Evolutionary conservation across 192 early-diverging fungal genomes (phyloP).

Genomic region (Linderina pennispora): DNA sequence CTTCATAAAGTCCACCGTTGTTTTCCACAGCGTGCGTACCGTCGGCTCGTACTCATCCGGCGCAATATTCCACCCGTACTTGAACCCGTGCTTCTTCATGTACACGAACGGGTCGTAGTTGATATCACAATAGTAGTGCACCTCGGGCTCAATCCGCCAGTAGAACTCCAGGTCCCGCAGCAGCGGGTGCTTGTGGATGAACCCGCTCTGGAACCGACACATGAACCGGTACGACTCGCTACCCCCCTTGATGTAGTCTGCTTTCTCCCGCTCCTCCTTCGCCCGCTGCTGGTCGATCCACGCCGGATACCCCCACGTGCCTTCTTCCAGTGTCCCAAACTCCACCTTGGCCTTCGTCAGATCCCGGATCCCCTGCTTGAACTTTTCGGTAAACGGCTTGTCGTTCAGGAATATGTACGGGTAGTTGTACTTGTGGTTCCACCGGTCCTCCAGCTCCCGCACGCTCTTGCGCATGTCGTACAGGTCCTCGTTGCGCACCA

Average conservation of each 20-base stretch:
- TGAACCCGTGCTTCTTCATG: conserved; percentile 3
- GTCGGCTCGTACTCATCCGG: conserved; percentile 2
- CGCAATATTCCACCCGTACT: conserved; percentile 5
- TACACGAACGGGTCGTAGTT: conserved; percentile 5
- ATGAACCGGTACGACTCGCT: conserved; percentile 1
- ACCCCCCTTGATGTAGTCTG: conserved; percentile 19
- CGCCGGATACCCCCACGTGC: background rate
- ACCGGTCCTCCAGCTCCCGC: conserved; percentile 46
- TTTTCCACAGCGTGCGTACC: conserved; percentile 3
- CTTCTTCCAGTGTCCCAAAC: background rate
- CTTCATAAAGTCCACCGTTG: background rate
- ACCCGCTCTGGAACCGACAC: conserved; percentile 1
- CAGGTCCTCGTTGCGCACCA: conserved; percentile 53
- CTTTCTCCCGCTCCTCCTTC: conserved; percentile 5
- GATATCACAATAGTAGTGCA: conserved; percentile 8
- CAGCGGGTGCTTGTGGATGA: conserved; percentile 5
- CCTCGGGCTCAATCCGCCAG: conserved; percentile 12
- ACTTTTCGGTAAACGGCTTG: conserved; percentile 51
- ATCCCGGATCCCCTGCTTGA: conserved; percentile 26
- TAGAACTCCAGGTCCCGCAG: conserved; percentile 4
- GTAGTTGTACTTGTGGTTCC: conserved; percentile 57
- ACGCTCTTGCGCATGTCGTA: conserved; percentile 39
- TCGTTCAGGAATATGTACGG: conserved; percentile 68
- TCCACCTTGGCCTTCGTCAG: conserved; percentile 1
- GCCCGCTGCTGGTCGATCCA: conserved; percentile 4